Conservation (phyloP, 495 filamentous ascomycete genomes). For the Penicillium verhagenii region DNA sequence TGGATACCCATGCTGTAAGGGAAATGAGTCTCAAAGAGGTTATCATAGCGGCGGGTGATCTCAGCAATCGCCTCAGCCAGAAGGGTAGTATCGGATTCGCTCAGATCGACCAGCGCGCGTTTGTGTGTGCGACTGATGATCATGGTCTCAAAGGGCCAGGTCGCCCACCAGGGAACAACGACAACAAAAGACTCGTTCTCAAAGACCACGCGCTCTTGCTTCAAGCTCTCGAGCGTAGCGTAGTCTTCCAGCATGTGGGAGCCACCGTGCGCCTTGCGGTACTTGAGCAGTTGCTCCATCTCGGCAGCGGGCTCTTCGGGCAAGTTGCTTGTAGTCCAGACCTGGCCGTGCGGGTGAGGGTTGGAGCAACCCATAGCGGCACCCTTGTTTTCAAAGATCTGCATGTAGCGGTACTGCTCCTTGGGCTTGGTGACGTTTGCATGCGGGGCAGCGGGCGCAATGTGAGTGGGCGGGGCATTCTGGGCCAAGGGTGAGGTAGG, state of each 20-base stretch:
- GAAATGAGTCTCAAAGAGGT: conserved; percentile 94
- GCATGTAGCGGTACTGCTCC: conserved; percentile 92
- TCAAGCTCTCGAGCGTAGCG: conserved; percentile 74
- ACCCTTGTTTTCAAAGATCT: conserved; percentile 99
- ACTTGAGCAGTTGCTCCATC: conserved; percentile 71
- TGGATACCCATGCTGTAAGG: conserved; percentile 94
- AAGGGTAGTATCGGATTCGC: conserved; percentile 59
- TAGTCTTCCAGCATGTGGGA: conserved; percentile 82
- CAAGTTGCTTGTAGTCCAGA: conserved; percentile 88
- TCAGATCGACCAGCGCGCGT: conserved; percentile 76
- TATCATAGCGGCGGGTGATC: conserved; percentile 88
- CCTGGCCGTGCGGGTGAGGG: conserved; percentile 94
- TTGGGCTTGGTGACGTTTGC: conserved; percentile 52
- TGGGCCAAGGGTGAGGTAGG: conserved; percentile 63
- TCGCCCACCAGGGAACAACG: conserved; percentile 94
- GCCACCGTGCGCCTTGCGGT: conserved; percentile 68
- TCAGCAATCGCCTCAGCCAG: conserved; percentile 84
- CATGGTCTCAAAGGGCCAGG: conserved; percentile 97
- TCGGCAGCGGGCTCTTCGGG: conserved; percentile 86
- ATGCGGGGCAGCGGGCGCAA: conserved; percentile 49
- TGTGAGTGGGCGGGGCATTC: conserved; percentile 43
- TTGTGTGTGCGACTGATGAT: conserved; percentile 80
- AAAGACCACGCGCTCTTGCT: conserved; percentile 81
- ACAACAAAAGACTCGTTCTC: conserved; percentile 81
- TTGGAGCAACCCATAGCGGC: conserved; percentile 98